Conservation (phyloP, 192 early-diverging fungal genomes). For the Coemansia sp. region DNA sequence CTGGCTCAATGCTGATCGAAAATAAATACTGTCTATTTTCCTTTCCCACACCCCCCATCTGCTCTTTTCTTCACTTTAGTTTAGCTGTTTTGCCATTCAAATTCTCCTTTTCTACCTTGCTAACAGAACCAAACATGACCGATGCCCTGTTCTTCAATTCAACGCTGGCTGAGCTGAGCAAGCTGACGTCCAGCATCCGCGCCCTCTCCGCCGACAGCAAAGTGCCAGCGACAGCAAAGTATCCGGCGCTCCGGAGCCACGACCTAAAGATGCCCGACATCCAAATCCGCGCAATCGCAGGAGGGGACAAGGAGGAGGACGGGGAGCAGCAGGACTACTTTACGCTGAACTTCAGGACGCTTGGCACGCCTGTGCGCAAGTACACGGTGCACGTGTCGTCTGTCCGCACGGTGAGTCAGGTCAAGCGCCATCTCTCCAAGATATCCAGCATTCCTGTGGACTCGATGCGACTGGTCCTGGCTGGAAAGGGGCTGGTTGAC, state of each 20-base stretch:
- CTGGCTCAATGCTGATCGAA: no score
- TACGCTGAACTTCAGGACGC: conserved; percentile 44
- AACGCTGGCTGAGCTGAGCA: conserved; percentile 37
- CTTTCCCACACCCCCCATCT: no score
- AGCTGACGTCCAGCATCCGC: conserved; percentile 23
- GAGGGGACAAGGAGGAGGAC: not conserved
- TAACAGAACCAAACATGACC: not conserved
- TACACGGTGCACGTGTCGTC: conserved; percentile 47
- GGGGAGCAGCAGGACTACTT: conserved; percentile 42
- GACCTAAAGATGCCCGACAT: conserved; percentile 45
- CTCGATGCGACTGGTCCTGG: conserved; percentile 36
- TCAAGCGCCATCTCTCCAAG: conserved; percentile 38
- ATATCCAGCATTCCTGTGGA: conserved; percentile 31
- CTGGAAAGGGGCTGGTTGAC: conserved; percentile 48
- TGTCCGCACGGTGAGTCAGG: conserved; percentile 42
- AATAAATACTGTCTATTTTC: no score
- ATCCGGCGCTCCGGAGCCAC: conserved; percentile 24
- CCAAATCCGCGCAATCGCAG: not conserved
- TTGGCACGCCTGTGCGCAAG: conserved; percentile 46
- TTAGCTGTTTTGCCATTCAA: not conserved
- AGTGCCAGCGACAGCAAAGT: conserved; percentile 23
- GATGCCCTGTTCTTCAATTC: conserved; percentile 34
- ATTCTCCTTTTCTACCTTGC: not conserved
- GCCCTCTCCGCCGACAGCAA: conserved; percentile 19
- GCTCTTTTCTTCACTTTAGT: no score